A percentile compares a stretch with the other conserved stretches of the same genome.
phyloP scores from a whole-genome alignment of 345 rosid species.

The Limnanthes douglasii region DNA sequence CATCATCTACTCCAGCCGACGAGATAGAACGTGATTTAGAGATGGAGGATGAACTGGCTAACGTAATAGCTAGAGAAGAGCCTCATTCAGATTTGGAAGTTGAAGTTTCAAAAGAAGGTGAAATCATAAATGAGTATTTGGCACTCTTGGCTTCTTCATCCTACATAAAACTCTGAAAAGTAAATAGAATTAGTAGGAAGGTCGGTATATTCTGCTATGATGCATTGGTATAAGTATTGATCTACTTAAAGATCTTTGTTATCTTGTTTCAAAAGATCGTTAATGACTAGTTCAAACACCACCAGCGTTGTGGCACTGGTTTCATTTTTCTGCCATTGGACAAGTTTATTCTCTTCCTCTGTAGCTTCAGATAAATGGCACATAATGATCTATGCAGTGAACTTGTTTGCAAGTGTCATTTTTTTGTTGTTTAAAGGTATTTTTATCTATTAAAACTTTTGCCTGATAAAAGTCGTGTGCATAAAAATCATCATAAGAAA shows the following conservation, averaged over 20 bases:
- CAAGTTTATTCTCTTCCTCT: no score
- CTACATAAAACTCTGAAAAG: not conserved
- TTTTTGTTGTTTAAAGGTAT: no score
- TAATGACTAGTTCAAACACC: no score
- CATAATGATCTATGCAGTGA: no score
- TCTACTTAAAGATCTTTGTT: no score
- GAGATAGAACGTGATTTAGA: conserved; percentile 40
- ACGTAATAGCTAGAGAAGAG: conserved; percentile 35
- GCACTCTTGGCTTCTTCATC: conserved; percentile 35
- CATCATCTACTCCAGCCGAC: no score
- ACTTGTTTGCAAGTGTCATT: no score
- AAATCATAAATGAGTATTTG: conserved; percentile 51
- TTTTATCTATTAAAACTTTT: no score
- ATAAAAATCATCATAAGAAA: not conserved
- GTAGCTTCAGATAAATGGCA: no score
- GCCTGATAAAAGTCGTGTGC: not conserved
- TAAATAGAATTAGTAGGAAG: not conserved
- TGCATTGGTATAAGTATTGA: not conserved
- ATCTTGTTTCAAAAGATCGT: no score
- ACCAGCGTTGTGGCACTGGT: no score
- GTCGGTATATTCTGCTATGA: not conserved
- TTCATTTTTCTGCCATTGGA: no score
- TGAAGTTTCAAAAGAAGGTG: conserved; percentile 59
- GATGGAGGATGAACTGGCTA: conserved; percentile 59
- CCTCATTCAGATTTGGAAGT: conserved; percentile 65